Evolutionary conservation across 1,284 basidiomycete genomes (phyloP).

Genomic region (Ganoderma multipileum): DNA sequence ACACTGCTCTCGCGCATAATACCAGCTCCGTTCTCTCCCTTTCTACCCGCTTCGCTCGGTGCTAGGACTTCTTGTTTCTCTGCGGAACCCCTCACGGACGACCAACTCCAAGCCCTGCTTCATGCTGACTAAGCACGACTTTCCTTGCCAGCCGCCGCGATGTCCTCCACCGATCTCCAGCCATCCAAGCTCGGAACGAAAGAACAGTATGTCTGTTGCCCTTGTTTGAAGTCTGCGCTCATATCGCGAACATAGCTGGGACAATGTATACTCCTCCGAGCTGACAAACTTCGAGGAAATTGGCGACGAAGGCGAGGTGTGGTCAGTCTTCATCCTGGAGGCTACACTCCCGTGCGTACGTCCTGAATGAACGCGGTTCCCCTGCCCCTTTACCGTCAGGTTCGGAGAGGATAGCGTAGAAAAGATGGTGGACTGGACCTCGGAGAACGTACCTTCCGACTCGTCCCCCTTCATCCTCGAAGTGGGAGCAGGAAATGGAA

Average conservation of each 20-base stretch:
- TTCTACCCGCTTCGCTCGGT: neutral
- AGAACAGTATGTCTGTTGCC: conserved; percentile 46
- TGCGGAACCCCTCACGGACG: neutral
- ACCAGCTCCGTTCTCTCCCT: conserved; percentile 26
- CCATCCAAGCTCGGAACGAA: conserved; percentile 58
- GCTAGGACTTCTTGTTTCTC: neutral
- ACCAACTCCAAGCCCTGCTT: neutral
- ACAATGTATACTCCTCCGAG: conserved; percentile 74
- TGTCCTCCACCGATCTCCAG: conserved; percentile 37
- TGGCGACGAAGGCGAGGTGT: conserved; percentile 90
- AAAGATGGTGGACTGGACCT: conserved; percentile 81
- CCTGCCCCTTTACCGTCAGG: conserved; percentile 50
- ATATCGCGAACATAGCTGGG: conserved; percentile 59
- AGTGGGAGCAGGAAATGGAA: conserved; percentile 88
- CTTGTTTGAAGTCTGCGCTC: neutral
- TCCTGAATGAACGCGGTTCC: too few relatives aligned
- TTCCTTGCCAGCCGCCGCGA: conserved; percentile 28
- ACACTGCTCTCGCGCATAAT: conserved; percentile 31
- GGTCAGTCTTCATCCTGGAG: conserved; percentile 53
- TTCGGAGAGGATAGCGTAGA: conserved; percentile 84
- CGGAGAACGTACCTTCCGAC: conserved; percentile 55
- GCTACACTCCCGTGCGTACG: too few relatives aligned
- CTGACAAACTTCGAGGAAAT: conserved; percentile 80
- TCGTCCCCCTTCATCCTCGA: conserved; percentile 65
- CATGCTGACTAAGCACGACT: conserved; percentile 40